Base-by-base conservation (phyloP, 116 monocot genomes). In the Papilionanthe hybrid region DNA sequence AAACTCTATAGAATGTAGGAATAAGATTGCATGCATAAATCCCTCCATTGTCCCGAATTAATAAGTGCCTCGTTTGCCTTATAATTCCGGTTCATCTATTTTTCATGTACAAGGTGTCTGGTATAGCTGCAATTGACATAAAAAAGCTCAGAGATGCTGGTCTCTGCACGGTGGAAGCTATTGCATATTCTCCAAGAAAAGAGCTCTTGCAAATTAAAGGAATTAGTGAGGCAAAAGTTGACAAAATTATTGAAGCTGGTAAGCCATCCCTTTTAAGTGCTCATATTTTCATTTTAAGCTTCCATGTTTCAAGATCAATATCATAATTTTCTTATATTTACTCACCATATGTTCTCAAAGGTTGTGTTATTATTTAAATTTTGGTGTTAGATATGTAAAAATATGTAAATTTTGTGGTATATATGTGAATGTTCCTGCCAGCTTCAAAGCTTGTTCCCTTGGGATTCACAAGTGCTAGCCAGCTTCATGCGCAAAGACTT, bases 241-340 rank as follows among this genome's bases (percentile, higher is more conserved):
- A 99, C 81, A 99, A 99, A 83, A 99, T 95, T 83, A 93, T 99
- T 83, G 99, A 95, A 89, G 99, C 99, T 89, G 99, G 99, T 83
- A 90, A 83, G 84, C 15, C 45, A 9, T 2, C 44, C 45, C 32
- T 75, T n/a, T 55, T n/a, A 15, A 44, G 27, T 68, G 23, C 27
- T 48, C 48, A 67, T 67, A 37, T 84, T 75, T 27, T 66, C 77
- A 9, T 56, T 7, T 19, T 8, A n/a, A 23, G 32, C 56, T 57
- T 30, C 55, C 7, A 43, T 37, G 37, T 73, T 9, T 43, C 13
- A 11, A 72, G 17, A 73, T 73, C 17, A 1, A 44, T 72, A 68
- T 69, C 32, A 69, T 69, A 13, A 30, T 69, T 4, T 69, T 32
- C 22, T 30, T 69, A 69, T 37, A 30, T 19, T 72, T 42, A n/a